phyloP scores from a whole-genome alignment of 306 rosid species.

The Quercus suber region DNA sequence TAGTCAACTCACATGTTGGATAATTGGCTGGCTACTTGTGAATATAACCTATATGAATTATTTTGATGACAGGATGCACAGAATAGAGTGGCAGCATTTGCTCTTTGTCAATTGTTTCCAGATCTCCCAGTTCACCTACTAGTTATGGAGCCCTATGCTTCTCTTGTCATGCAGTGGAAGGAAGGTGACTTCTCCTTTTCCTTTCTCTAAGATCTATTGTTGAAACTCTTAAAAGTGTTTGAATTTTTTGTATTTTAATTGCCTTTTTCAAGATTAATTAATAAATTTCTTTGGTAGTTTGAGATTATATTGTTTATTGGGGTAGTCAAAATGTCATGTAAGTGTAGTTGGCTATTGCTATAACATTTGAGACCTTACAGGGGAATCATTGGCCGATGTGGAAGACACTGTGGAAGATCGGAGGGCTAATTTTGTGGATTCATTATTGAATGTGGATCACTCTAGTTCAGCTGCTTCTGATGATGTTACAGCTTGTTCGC shows the following conservation, averaged over 20 bases:
- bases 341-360: slow-evolving; percentile 4
- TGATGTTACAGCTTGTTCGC: slow-evolving; percentile 26
- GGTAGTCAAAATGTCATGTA: not conserved
- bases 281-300: slow-evolving; percentile 2
- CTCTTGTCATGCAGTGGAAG: slow-evolving; percentile 69
- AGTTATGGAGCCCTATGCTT: slow-evolving; percentile 74
- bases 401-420: slow-evolving; percentile 78
- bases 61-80: slow-evolving; percentile 72
- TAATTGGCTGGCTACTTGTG: not conserved
- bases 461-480: slow-evolving; percentile 41
- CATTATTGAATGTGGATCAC: slow-evolving; percentile 55
- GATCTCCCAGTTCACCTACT: slow-evolving; percentile 78
- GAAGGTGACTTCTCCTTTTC: slow-evolving; percentile 42
- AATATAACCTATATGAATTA: not conserved
- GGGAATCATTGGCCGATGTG: slow-evolving; percentile 54
- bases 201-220: not conserved
- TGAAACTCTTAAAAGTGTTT: not conserved
- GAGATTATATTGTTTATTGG: not conserved
- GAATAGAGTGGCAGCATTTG: slow-evolving; percentile 91
- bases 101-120: slow-evolving; percentile 77
- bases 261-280: not conserved
- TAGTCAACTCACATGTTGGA: not conserved
- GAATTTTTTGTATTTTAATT: not conserved
- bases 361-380: slow-evolving; percentile 42
- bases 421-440: slow-evolving; percentile 78